Percentiles rank a stretch among this genome's conserved stretches.
Evolutionary conservation across 129 eudicot species (phyloP).

Genomic region (carrot (Daucus carota)): DH1_v3.0 NC_030383.2:7951501-7952000

Average conservation of each 20-base stretch:
- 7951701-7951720: conserved; percentile 14
- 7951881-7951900: conserved; percentile 84
- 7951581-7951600: conserved; percentile 13
- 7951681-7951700: conserved; percentile 78
- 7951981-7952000: neutral
- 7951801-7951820: neutral
- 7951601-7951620: conserved; percentile 98
- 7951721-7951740: conserved; percentile 4
- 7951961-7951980: neutral
- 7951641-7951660: conserved; percentile 88
- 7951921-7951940: conserved; percentile 71
- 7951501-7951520: neutral
- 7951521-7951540: neutral
- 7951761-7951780: conserved; percentile 10
- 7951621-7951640: conserved; percentile 92
- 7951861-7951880: conserved; percentile 70
- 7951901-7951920: conserved; percentile 82
- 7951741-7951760: neutral
- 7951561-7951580: neutral
- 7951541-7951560: neutral
- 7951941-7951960: conserved; percentile 11
- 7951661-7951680: conserved; percentile 96
- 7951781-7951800: neutral
- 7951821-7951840: conserved; percentile 3
- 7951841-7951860: conserved; percentile 21